Percentiles rank a stretch among this genome's conserved stretches.
Conservation (phyloP, 1,284 basidiomycete species). For the Cutaneotrichosporon cutaneum region DNA sequence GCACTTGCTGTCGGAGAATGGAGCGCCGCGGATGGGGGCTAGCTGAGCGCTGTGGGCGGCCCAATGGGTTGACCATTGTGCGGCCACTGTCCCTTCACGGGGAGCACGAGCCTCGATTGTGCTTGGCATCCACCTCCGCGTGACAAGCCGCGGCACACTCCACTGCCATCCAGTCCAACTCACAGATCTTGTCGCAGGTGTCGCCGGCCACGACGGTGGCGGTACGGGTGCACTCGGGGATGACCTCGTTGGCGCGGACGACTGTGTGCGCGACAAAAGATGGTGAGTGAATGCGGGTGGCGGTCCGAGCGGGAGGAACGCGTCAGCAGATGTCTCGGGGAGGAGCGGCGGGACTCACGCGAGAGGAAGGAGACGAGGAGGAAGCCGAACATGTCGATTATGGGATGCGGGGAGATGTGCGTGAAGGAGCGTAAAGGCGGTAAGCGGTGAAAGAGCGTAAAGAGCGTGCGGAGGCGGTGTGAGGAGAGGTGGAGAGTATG, state of each 20-base stretch:
- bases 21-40: not conserved
- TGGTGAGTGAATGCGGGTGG: not conserved
- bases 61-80: not conserved
- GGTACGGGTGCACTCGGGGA: slow-evolving; percentile 44
- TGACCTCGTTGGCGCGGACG: slow-evolving; percentile 14
- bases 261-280: not conserved
- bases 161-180: slow-evolving; percentile 22
- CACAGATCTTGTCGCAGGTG: slow-evolving; percentile 54
- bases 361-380: slow-evolving; percentile 25
- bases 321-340: not conserved
- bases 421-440: slow-evolving; percentile 5
- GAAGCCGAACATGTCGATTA: slow-evolving; percentile 9
- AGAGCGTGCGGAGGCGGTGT: not conserved
- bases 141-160: not conserved
- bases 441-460: not conserved
- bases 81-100: not conserved
- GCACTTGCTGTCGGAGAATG: not conserved
- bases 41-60: not conserved
- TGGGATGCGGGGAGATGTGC: not conserved
- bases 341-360: slow-evolving; percentile 29
- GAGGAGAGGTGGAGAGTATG: not conserved
- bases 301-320: not conserved
- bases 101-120: not conserved
- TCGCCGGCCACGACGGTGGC: slow-evolving; percentile 49
- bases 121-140: not conserved